Evolutionary conservation across 208 protist species (phyloP), one percentile per base, ranked within the genome.

Genomic region (Crithidia mellificae): DNA sequence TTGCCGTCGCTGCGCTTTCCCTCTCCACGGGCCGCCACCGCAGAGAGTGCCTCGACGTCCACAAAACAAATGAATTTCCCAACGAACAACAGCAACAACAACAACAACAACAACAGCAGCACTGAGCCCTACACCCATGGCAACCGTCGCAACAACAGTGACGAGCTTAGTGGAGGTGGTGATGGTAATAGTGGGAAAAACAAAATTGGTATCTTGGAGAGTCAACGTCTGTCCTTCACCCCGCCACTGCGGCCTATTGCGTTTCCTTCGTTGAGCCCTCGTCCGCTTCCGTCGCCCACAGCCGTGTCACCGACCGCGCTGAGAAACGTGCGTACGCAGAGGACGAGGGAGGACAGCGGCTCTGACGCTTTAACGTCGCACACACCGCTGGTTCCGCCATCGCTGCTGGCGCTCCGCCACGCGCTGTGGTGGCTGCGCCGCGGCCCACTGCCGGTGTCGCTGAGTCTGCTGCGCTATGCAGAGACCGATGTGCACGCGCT

Each of bases 371-470:
- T n/a, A n/a, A n/a, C n/a, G n/a, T n/a, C n/a, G n/a, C n/a, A n/a
- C n/a, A n/a, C 61, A 5, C 9, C 44, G 20, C 12, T 46, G 27
- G 6, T 44, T 15, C 63, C 71, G 2, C 20, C 64, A 4, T 22
- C 75, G 14, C 54, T 85, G 29, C 51, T 74, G 43, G 72, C 77
- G 24, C 69, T 89, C n/a, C 50, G 52, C 17, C 57, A 61, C 7
- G 68, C 83, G 30, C 22, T 83, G 46, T 89, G 83, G 83, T 89
- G 83, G 83, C 19, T 89, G 38, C 73, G 41, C 24, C 62, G 70
- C n/a, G 44, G 46, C 0, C 59, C 54, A 9, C 63, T 83, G 56
- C 69, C 74, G 7, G 62, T 89, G 22, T 83, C 83, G 24, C 51
- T 89, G 61, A 79, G 57, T 44, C 54, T 89, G 6, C 39, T 72